Base-by-base conservation (phyloP, 1,284 basidiomycete species). In the Cryptococcus neoformans region DNA sequence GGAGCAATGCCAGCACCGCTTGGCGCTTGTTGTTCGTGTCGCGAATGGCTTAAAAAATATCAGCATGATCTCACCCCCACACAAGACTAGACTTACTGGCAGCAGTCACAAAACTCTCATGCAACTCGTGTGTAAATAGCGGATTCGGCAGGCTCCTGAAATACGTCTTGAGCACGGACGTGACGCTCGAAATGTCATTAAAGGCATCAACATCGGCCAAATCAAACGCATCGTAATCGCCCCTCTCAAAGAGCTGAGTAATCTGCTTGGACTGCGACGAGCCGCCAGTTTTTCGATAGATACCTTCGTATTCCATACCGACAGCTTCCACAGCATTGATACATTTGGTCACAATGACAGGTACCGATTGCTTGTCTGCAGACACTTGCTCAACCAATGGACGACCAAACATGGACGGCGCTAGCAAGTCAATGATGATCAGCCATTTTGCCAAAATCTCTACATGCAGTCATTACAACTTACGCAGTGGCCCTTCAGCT, bases 201-300 rank as follows among this genome's bases (percentile, higher is more conserved):
- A 97, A 99, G 14, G 66, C 55, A 65, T 98, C 89, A 6, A 82
- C 80, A 73, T 99, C 91, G 54, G 83, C 82, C 45, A 99, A 83
- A 73, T 99, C 90, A 73, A 99, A 98, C 1, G 88, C 80, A 14
- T 81, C 73, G 72, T 94, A 94, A 69, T 94, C 87, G 54, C 92
- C 92, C 44, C 89, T 85, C 70, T 99, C 96, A 69, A 99, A 99
- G 39, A 96, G 82, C 64, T 94, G 90, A 0, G 91, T 93, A 76
- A 99, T 97, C 57, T 84, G 83, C 77, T 95, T 95, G 49, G 91
- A 89, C 70, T 95, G 92, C 8, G 89, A 85, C 38, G 89, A 87
- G 6, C 96, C 96, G 21, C 96, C 96, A 0, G 90, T 92, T 80
- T 98, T 98, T 60, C 96, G 91, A 78, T 98, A 98, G 64, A 99